A percentile compares a stretch with the other conserved stretches of the same genome.
phyloP scores from a whole-genome alignment of 257 asterid species.

The Solanum etuberosum region DNA sequence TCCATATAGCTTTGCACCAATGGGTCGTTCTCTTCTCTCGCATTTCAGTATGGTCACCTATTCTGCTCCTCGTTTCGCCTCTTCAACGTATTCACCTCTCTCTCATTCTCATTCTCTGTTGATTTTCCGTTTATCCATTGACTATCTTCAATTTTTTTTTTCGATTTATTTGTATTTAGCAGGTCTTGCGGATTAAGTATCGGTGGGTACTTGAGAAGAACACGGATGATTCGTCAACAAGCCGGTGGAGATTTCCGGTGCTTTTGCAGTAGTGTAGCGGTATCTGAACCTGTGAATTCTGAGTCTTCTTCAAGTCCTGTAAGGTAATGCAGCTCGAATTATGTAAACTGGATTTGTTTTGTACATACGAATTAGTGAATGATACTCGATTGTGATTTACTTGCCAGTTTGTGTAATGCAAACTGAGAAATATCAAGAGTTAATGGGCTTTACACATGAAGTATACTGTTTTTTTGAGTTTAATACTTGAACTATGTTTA shows the following conservation, averaged over 20 bases:
- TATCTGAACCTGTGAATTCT: constrained; percentile 42
- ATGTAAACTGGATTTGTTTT: not conserved
- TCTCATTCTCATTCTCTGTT: not conserved
- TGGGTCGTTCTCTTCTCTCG: constrained; percentile 62
- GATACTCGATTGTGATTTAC: not conserved
- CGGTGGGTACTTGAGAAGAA: constrained; percentile 5
- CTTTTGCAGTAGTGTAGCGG: constrained; percentile 37
- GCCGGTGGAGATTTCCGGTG: constrained; percentile 29
- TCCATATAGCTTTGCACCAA: constrained; percentile 8
- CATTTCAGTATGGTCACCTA: constrained; percentile 43
- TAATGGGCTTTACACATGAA: too few species aligned
- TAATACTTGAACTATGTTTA: not conserved
- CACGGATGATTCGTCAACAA: constrained; percentile 12
- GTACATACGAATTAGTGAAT: not conserved
- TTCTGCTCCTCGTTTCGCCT: constrained; percentile 40
- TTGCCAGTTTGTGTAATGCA: not conserved
- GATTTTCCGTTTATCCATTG: not conserved
- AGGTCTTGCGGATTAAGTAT: constrained; percentile 22
- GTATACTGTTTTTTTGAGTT: not conserved
- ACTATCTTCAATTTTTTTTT: not conserved
- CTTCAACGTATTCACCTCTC: constrained; percentile 26
- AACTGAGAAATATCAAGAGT: not conserved
- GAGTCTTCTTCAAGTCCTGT: constrained; percentile 35
- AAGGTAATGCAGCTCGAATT: constrained; percentile 22
- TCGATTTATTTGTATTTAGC: not conserved